A percentile compares a stretch with the other conserved stretches of the same genome.
phyloP scores from a whole-genome alignment of 1,139 yeast genomes.

The Lodderomyces elongisporus region DNA sequence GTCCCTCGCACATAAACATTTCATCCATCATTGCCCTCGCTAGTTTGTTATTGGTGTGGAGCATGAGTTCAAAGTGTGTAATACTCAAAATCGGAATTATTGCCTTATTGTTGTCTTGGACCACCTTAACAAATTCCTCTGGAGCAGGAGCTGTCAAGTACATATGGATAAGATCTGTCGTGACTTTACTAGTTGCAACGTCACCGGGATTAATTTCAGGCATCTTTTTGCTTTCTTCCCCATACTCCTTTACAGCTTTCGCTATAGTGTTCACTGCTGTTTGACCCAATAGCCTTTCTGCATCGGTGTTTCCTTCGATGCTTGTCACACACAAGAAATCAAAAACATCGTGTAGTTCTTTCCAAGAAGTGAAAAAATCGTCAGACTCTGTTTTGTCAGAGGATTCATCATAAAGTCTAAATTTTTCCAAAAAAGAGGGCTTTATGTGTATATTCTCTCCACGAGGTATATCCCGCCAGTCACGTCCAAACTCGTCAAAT shows the following conservation, averaged over 20 bases:
- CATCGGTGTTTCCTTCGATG: slow-evolving; percentile 23
- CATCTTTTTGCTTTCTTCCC: slow-evolving; percentile 18
- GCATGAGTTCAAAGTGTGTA: slow-evolving; percentile 34
- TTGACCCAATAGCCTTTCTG: slow-evolving; percentile 33
- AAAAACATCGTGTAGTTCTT: slow-evolving; percentile 26
- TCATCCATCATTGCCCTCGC: slow-evolving; percentile 60
- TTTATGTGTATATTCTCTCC: slow-evolving; percentile 39
- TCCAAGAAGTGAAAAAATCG: slow-evolving; percentile 28
- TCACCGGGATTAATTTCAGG: too few relatives aligned
- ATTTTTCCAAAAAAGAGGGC: slow-evolving; percentile 17
- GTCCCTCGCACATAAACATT: slow-evolving; percentile 60
- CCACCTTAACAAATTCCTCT: slow-evolving; percentile 20
- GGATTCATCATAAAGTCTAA: slow-evolving; percentile 15
- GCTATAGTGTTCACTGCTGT: slow-evolving; percentile 47
- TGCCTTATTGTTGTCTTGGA: slow-evolving; percentile 25
- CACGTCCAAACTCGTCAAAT: slow-evolving; percentile 56
- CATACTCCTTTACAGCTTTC: slow-evolving; percentile 41
- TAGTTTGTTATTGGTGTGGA: slow-evolving; percentile 35
- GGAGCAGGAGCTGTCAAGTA: slow-evolving; percentile 35
- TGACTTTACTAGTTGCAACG: too few relatives aligned
- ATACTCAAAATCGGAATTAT: slow-evolving; percentile 41
- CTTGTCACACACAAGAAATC: slow-evolving; percentile 21
- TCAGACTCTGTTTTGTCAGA: slow-evolving; percentile 20
- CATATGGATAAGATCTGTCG: too few relatives aligned
- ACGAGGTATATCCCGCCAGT: slow-evolving; percentile 67